Conservation (phyloP, 441 rosid genomes). For the Adansonia madagascariensis region DNA sequence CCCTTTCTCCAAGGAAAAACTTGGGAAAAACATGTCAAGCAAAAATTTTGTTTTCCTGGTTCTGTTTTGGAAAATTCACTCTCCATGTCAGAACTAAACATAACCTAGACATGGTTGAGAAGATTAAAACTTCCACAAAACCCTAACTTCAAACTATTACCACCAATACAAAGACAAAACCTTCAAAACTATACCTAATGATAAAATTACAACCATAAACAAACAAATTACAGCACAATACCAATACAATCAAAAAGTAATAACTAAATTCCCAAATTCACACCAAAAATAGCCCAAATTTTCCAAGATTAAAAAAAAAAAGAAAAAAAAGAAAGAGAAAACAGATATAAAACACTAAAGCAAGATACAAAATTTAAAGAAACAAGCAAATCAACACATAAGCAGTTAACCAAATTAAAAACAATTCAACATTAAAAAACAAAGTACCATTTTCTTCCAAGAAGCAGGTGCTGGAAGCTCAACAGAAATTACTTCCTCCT, state of each 20-base stretch:
- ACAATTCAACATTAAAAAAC: neutral
- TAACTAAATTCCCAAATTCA: constrained; percentile 16
- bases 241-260: neutral
- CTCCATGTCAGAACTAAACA: neutral
- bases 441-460: constrained; percentile 86
- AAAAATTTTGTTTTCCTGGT: neutral
- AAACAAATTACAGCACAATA: constrained; percentile 7
- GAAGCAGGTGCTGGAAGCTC: constrained; percentile 92
- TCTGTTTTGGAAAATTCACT: neutral
- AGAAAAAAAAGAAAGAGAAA: neutral
- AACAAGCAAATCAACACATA: constrained; percentile 15
- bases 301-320: neutral
- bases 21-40: neutral
- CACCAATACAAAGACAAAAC: constrained; percentile 23
- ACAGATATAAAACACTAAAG: constrained; percentile 22
- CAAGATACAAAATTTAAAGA: neutral
- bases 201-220: constrained; percentile 18
- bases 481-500: constrained; percentile 77
- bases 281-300: constrained; percentile 3
- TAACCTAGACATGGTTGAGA: neutral
- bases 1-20: neutral
- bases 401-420: constrained; percentile 4
- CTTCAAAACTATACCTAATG: constrained; percentile 28
- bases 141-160: constrained; percentile 30
- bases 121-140: constrained; percentile 20